phyloP scores from a whole-genome alignment of 2,329 filamentous ascomycete species.

The Cladosporium halotolerans region DNA sequence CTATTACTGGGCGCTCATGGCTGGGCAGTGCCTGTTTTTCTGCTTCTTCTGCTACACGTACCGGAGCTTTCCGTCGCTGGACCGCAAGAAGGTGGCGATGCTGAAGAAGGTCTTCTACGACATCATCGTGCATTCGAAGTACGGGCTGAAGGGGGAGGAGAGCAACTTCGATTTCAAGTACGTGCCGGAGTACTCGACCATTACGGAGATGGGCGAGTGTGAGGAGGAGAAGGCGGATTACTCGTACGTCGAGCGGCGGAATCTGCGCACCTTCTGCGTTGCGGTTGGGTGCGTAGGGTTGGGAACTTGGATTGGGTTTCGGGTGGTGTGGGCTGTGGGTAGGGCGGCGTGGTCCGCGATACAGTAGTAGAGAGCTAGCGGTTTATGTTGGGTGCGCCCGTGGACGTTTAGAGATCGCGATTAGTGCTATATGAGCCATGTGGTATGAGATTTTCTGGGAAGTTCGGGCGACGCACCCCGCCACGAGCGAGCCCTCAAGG shows the following conservation, averaged over 20 bases:
- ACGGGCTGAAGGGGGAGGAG: conserved; percentile 55
- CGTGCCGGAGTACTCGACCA: conserved; percentile 50
- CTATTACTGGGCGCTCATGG: conserved; percentile 56
- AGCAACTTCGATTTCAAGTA: conserved; percentile 67
- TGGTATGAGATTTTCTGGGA: not conserved
- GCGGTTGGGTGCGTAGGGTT: conserved; percentile 22
- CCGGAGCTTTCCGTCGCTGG: conserved; percentile 43
- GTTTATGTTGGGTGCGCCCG: not conserved
- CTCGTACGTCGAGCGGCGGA: conserved; percentile 42
- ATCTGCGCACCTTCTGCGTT: conserved; percentile 41
- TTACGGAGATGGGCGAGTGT: conserved; percentile 43
- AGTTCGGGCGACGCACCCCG: too few species aligned
- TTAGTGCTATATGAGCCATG: not conserved
- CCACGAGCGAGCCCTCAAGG: too few species aligned
- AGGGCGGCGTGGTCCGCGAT: conserved; percentile 13
- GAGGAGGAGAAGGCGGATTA: conserved; percentile 33
- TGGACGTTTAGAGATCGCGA: not conserved
- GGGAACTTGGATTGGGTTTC: conserved; percentile 17
- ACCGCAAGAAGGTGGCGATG: conserved; percentile 47
- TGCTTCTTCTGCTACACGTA: conserved; percentile 49
- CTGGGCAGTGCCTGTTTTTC: conserved; percentile 62
- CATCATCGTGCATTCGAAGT: conserved; percentile 57
- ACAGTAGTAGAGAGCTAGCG: not conserved
- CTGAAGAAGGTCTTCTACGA: conserved; percentile 51
- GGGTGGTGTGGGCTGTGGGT: conserved; percentile 16